phyloP scores from a whole-genome alignment of 768 basidiomycete genomes.

The Hirschioporus abietinus region DNA sequence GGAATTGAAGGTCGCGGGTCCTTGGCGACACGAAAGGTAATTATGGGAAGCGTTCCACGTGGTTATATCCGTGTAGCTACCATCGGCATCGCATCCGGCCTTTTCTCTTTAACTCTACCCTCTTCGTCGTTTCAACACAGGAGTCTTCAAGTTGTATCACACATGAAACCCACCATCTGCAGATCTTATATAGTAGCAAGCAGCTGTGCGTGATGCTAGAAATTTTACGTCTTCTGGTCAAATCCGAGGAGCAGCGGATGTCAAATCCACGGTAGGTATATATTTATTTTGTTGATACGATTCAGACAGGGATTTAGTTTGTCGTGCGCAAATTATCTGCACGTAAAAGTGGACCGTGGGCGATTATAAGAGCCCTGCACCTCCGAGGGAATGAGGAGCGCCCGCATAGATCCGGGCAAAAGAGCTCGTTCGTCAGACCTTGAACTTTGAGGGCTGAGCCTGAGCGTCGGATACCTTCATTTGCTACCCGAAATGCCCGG shows the following conservation, averaged over 20 bases:
- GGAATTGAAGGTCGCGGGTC: constrained; percentile 12
- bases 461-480: not conserved
- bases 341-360: not conserved
- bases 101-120: not conserved
- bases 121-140: not conserved
- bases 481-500: not conserved
- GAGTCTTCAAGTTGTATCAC: not conserved
- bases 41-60: not conserved
- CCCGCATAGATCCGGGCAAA: not conserved
- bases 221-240: not conserved
- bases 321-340: not conserved
- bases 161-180: not conserved
- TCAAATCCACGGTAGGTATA: no score
- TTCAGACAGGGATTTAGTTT: not conserved
- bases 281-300: no score
- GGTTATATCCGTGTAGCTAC: constrained; percentile 1
- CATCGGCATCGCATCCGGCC: not conserved
- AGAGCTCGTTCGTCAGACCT: not conserved
- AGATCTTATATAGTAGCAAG: not conserved
- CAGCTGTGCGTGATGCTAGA: not conserved
- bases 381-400: not conserved
- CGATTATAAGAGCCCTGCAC: not conserved
- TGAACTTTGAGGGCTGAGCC: no score
- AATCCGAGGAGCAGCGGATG: not conserved
- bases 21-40: constrained; percentile 1